phyloP scores from a whole-genome alignment of 2,329 filamentous ascomycete species.

The Chaetomiaceae sp. region DNA sequence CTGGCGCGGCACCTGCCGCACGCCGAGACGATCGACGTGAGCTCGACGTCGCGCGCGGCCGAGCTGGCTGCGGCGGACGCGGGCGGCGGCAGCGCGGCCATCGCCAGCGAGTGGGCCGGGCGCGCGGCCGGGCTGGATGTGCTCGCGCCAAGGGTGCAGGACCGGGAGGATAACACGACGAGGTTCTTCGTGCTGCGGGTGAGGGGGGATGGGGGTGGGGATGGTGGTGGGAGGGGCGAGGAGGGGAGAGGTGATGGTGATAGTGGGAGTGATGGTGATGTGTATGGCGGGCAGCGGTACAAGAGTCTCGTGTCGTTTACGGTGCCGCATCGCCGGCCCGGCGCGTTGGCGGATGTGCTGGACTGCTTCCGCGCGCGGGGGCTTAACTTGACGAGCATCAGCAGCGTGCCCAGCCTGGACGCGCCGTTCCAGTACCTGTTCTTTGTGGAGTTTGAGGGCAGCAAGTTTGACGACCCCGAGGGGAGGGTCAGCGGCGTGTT shows the following conservation, averaged over 20 bases:
- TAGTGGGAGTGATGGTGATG: neutral
- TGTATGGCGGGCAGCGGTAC: slow-evolving; percentile 21
- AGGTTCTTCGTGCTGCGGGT: slow-evolving; percentile 63
- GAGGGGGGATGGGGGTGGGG: slow-evolving; percentile 5
- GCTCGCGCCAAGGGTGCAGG: slow-evolving; percentile 65
- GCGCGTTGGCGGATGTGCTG: slow-evolving; percentile 76
- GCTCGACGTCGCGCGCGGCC: slow-evolving; percentile 79
- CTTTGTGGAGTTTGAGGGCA: slow-evolving; percentile 81
- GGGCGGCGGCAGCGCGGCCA: slow-evolving; percentile 62
- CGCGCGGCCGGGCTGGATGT: slow-evolving; percentile 60
- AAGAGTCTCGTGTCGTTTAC: slow-evolving; percentile 83
- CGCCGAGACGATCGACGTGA: slow-evolving; percentile 75
- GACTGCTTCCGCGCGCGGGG: slow-evolving; percentile 66
- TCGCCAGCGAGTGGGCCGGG: slow-evolving; percentile 70
- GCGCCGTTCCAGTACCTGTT: slow-evolving; percentile 87
- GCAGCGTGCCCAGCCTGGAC: slow-evolving; percentile 70
- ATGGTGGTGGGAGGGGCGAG: neutral
- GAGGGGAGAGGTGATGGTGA: neutral
- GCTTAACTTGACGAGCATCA: slow-evolving; percentile 86
- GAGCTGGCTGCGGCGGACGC: slow-evolving; percentile 61
- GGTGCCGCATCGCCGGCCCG: slow-evolving; percentile 67
- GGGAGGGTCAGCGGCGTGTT: slow-evolving; percentile 47
- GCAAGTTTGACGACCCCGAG: slow-evolving; percentile 45
- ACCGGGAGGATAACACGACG: slow-evolving; percentile 69
- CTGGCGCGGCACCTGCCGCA: slow-evolving; percentile 62